Evolutionary conservation across 1,139 yeast species (phyloP), one percentile per base, ranked within the genome.

Genomic region (Blastobotrys serpentis): DNA sequence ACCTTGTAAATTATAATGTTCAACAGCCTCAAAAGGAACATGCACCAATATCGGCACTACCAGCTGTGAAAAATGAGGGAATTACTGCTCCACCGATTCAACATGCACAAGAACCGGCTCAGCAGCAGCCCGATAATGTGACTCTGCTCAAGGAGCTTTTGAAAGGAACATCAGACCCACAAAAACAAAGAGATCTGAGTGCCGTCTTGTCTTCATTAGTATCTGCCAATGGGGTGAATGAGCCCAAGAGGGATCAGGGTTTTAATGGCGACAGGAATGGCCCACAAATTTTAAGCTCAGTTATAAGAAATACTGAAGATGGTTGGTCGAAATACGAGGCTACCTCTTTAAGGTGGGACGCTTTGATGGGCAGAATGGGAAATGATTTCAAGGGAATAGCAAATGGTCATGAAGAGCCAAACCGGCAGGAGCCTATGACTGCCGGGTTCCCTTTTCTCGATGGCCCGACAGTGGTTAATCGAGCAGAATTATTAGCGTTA

Each of bases 361-460:
- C 32, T 11, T 14, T 29, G 32, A 6, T 29, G 32, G 32, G 32
- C 32, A 29, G 13, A 29, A 29, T 29, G 32, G 32, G 13, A 4
- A 6, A 11, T 11, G 32, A 29, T 11, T 11, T 29, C 13, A 29
- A 4, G 13, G 32, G 32, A 29, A 29, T 29, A 6, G 32, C 32
- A 4, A 29, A 11, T 29, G 7, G 14, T 29, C 32, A 29, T 11
- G 32, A 29, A 29, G 13, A 29, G 13, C 32, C 6, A 10, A 23
- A 11, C 13, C 32, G 4, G 4, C 32, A 29, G 4, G n/a, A 29
- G 4, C 13, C 32, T 4, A 4, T 29, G 10, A 19, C 22, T 2
- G 5, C 16, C n/a, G 40, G 40, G 7, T 36, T 36, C 22, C 40
- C 40, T 5, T 36, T 18, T 19, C 19, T 7, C n/a, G 40, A 36